A percentile compares a stretch with the other conserved stretches of the same genome.
phyloP scores from a whole-genome alignment of 768 basidiomycete genomes.

The Cystobasidiopsis lactophilus region DNA sequence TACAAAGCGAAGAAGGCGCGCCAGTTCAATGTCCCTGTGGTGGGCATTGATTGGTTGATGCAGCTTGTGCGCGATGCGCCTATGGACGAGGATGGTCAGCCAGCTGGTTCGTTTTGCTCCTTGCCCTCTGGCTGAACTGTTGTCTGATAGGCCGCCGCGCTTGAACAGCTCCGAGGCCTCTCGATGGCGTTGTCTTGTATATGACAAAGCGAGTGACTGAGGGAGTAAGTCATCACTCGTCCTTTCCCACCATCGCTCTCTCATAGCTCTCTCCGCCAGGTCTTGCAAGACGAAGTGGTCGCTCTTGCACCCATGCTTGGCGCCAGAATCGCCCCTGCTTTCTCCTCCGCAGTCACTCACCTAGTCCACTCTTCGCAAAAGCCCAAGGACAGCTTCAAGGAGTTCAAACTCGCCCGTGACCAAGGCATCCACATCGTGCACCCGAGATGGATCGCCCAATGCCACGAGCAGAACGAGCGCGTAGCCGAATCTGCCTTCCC shows the following conservation, averaged over 20 bases:
- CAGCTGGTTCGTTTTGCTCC: no score
- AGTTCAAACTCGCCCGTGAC: constrained; percentile 1
- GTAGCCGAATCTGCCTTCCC: constrained; percentile 3
- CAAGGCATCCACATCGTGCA: constrained; percentile 1
- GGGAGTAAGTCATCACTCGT: no score
- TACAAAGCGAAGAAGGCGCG: background rate
- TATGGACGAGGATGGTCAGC: no score
- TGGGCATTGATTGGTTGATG: no score
- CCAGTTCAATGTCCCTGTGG: background rate
- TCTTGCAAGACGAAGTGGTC: background rate
- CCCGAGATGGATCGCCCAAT: constrained; percentile 3
- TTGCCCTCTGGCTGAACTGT: no score
- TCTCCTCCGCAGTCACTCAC: constrained; percentile 1
- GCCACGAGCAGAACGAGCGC: background rate
- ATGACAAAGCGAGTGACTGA: no score
- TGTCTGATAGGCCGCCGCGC: no score
- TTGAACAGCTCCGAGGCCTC: no score
- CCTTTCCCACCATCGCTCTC: no score
- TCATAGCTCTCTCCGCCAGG: no score
- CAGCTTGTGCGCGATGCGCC: no score
- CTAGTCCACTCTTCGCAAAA: background rate
- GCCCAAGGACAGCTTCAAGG: background rate
- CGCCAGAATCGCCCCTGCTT: background rate
- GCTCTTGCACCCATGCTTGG: background rate
- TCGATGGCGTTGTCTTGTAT: no score